Evolutionary conservation across 768 basidiomycete species (phyloP).

Genomic region (Agrocybe praecox): DNA sequence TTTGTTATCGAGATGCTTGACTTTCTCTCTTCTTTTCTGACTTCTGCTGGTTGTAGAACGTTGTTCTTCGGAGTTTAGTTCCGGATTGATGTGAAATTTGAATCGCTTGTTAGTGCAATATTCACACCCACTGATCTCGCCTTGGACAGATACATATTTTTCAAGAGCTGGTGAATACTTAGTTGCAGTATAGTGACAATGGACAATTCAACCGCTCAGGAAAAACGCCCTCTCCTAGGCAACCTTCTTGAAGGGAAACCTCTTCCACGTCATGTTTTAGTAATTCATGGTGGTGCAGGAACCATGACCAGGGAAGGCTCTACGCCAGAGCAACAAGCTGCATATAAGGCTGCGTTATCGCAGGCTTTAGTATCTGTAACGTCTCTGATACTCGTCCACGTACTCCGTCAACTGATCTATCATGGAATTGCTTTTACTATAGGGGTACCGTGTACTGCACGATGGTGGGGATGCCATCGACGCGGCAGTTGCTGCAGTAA

Average conservation of each 20-base stretch:
- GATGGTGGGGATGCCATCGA: constrained; percentile 83
- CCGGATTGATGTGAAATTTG: no score
- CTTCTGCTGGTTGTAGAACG: no score
- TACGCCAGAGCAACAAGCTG: constrained; percentile 60
- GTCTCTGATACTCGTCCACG: neutral
- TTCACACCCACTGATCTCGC: no score
- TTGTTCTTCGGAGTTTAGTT: no score
- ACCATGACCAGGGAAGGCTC: constrained; percentile 60
- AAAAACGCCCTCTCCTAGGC: constrained; percentile 21
- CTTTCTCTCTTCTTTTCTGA: no score
- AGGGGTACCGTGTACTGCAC: constrained; percentile 65
- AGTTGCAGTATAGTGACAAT: no score
- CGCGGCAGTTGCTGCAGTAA: constrained; percentile 75
- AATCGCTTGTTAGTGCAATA: no score
- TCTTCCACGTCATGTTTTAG: constrained; percentile 42
- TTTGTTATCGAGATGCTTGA: no score
- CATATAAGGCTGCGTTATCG: constrained; percentile 57
- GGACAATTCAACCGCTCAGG: neutral
- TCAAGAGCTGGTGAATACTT: no score
- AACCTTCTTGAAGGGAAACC: neutral
- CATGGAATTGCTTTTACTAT: neutral
- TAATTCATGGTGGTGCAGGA: constrained; percentile 83
- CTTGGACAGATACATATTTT: no score
- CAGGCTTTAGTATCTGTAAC: constrained; percentile 53
- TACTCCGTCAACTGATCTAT: neutral